Percentiles rank a stretch among this genome's conserved stretches.
phyloP scores from a whole-genome alignment of 2,329 filamentous ascomycete species.

The Metarhizium rileyi region DNA sequence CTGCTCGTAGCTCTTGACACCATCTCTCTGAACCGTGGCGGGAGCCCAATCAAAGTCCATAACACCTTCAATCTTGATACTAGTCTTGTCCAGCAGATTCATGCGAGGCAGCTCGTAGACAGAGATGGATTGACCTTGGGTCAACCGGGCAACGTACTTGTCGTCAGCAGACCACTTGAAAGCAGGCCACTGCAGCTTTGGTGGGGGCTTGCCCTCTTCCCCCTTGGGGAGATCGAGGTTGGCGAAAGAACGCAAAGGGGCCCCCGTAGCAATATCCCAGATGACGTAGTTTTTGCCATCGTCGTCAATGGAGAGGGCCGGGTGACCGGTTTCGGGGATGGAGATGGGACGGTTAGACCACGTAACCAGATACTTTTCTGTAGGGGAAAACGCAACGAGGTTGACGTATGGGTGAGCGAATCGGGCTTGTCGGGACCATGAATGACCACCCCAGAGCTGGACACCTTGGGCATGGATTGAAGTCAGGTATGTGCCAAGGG shows the following conservation, averaged over 20 bases:
- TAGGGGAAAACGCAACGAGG: slow-evolving; percentile 89
- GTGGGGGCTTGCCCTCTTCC: slow-evolving; percentile 52
- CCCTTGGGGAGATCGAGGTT: slow-evolving; percentile 68
- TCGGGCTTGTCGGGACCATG: slow-evolving; percentile 83
- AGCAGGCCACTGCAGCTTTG: slow-evolving; percentile 94
- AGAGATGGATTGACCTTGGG: slow-evolving; percentile 78
- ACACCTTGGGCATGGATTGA: slow-evolving; percentile 95
- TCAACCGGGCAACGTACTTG: slow-evolving; percentile 91
- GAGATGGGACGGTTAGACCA: slow-evolving; percentile 94
- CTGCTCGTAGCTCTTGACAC: slow-evolving; percentile 87
- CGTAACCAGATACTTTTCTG: slow-evolving; percentile 86
- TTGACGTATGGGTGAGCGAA: slow-evolving; percentile 95
- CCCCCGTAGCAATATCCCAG: slow-evolving; percentile 87
- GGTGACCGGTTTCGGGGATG: slow-evolving; percentile 80
- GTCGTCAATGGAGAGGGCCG: slow-evolving; percentile 77
- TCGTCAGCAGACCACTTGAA: slow-evolving; percentile 99
- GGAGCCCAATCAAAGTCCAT: slow-evolving; percentile 98
- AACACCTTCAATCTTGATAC: slow-evolving; percentile 92
- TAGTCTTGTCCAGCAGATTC: slow-evolving; percentile 81
- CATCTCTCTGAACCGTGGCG: slow-evolving; percentile 68
- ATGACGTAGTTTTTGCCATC: slow-evolving; percentile 99
- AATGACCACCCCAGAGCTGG: slow-evolving; percentile 87
- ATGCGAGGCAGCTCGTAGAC: slow-evolving; percentile 85
- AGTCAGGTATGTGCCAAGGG: slow-evolving; percentile 84
- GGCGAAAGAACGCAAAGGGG: slow-evolving; percentile 86